Evolutionary conservation across 23 red algal species (phyloP), one percentile per base, ranked within the genome.

Genomic region (Cyanidioschyzon merolae): DNA sequence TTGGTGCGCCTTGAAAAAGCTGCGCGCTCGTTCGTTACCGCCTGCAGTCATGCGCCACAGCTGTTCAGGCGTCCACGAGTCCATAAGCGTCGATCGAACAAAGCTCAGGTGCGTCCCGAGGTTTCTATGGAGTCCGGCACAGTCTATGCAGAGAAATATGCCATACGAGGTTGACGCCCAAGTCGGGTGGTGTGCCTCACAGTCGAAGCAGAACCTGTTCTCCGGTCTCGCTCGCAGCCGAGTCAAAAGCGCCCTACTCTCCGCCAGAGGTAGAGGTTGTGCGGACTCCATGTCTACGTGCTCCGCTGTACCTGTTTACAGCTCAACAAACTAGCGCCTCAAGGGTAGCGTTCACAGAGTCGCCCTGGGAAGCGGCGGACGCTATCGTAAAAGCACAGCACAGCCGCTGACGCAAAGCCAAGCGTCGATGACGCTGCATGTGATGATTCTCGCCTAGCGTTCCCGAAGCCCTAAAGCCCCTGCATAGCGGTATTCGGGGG

Each of bases 71-170:
- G 84, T 77, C 92, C 92, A 96, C 39, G 92, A 84, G 86, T 96
- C 92, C 92, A 96, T 96, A 18, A 83, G 76, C 40, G 84, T 84
- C 25, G 92, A 96, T 1, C 92, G 80, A 21, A 96, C 92, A 76
- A 96, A 96, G 25, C 87, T 96, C 24, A 96, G 79, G 58, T 90
- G 92, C 39, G 92, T 96, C n/a, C 92, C 92, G 2, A 96, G 82
- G 29, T 84, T 80, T 41, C 92, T 81, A 57, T 96, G 92, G 31
- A 40, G 31, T n/a, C 92, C 92, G 7, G 92, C 89, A 75, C 92
- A 96, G 74, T 96, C 92, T 7, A 96, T 82, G 74, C 92, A 96
- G 40, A 96, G 80, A 74, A 90, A 96, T 37, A 96, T 75, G 76
- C 92, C 92, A 83, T 88, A 96, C 17, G 79, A 76, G 54, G 92